Evolutionary conservation across 306 rosid genomes (phyloP).

Genomic region (Parietaria judaica): DNA sequence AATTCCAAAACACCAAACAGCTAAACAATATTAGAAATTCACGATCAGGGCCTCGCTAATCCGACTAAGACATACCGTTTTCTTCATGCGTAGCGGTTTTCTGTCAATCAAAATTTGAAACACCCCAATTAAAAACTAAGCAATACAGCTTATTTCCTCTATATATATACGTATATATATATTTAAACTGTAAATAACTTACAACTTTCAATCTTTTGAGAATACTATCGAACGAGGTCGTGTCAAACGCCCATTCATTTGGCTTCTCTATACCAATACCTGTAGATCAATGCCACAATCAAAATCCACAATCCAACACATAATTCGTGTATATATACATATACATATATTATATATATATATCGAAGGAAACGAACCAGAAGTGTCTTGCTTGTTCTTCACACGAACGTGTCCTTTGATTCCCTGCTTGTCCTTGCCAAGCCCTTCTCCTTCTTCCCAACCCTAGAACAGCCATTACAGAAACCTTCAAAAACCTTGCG

Average conservation of each 20-base stretch:
- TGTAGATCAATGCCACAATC: slow-evolving; percentile 9
- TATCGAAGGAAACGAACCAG: slow-evolving; percentile 33
- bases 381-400: slow-evolving; percentile 76
- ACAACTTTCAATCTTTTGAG: slow-evolving; percentile 97
- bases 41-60: neutral
- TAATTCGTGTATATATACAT: too few species aligned
- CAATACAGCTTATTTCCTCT: neutral
- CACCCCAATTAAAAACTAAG: neutral
- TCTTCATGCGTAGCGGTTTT: slow-evolving; percentile 51
- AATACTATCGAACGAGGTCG: slow-evolving; percentile 77
- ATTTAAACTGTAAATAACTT: slow-evolving; percentile 1
- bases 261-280: slow-evolving; percentile 91
- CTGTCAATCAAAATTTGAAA: slow-evolving; percentile 26
- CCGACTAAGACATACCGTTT: slow-evolving; percentile 30
- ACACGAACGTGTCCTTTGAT: slow-evolving; percentile 81
- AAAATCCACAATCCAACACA: neutral
- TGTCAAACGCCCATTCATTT: slow-evolving; percentile 89
- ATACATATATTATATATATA: too few species aligned
- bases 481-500: neutral
- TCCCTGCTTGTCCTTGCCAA: slow-evolving; percentile 91
- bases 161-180: neutral
- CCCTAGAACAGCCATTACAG: slow-evolving; percentile 44
- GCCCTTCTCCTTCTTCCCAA: slow-evolving; percentile 99
- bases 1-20: neutral
- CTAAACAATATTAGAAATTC: slow-evolving; percentile 2